phyloP scores from a whole-genome alignment of 75 land plant species.

The Pseudotsuga menziesii region DNA sequence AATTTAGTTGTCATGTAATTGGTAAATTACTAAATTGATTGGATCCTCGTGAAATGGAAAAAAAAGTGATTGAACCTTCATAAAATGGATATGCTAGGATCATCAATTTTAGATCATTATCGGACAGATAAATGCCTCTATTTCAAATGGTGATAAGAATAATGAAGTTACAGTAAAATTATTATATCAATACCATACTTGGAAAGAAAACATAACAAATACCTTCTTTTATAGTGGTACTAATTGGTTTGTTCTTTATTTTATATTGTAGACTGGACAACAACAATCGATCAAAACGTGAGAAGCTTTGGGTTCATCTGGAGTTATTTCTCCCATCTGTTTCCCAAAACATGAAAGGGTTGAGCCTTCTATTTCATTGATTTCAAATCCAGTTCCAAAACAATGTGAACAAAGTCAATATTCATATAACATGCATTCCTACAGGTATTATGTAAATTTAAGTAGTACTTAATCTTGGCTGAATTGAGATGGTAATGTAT shows the following conservation, averaged over 20 bases:
- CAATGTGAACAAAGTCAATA: neutral
- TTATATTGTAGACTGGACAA: neutral
- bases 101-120: no score
- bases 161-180: neutral
- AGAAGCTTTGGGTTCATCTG: neutral
- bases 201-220: neutral
- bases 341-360: neutral
- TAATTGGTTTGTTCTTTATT: neutral
- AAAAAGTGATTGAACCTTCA: neutral
- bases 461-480: neutral
- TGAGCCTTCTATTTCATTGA: neutral
- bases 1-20: neutral
- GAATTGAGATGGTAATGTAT: neutral
- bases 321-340: no score
- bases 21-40: neutral
- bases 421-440: neutral
- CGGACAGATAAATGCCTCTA: no score
- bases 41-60: neutral
- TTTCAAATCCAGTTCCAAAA: neutral
- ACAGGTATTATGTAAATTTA: neutral
- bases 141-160: neutral
- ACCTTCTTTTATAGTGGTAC: neutral
- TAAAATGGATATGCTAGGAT: no score
- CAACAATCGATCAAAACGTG: neutral
- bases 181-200: neutral